Evolutionary conservation across 768 basidiomycete genomes (phyloP), one percentile per base, ranked within the genome.

Genomic region (Crassisporium funariophilum): DNA sequence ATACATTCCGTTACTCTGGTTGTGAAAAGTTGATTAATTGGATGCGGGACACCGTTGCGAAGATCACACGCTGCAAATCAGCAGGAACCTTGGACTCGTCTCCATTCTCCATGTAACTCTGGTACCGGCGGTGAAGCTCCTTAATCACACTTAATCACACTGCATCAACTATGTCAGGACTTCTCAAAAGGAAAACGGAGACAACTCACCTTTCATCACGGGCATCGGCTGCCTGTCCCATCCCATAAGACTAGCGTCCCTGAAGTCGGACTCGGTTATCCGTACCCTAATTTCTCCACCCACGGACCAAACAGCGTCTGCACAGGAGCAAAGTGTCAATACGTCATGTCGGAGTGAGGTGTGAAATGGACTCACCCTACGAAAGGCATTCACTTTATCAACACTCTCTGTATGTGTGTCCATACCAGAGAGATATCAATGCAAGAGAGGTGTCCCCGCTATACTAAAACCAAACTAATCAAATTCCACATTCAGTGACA

Each of bases 381-480:
- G 73, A 64, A 91, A 80, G 8, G 68, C 75, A 48, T 88, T 73
- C 38, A 95, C 59, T 37, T 74, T 70, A 25, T 74, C 75, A 27
- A 70, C 73, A 54, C 75, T 71, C 21, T 69, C 74, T 23, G 66
- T 70, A 58, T 91, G 13, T 8, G 16, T 52, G 70, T 65, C 95
- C 93, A 87, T 91, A 97, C 88, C 92, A 97, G 2, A 82, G 79
- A 5, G 74, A 77, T 7, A 72, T 62, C 22, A 97, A 65, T 25
- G 70, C 64, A 20, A 59, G 55, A 40, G 98, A 64, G 41, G 76
- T 82, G 9, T 72, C 69, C 81, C 39, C 79, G 72, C 91, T 88
- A 94, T 12, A 95, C 90, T 49, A 91, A 74, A 66, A 84, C 92
- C 91, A 31, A 31, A 31, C 46, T 38, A 41, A 41, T 39, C 35